A percentile compares a stretch with the other conserved stretches of the same genome.
These are phyloP conservation scores for Artomyces pyxidatus DNA, from an alignment of 768 basidiomycete genomes.

Conservation along the genomic window DNA sequence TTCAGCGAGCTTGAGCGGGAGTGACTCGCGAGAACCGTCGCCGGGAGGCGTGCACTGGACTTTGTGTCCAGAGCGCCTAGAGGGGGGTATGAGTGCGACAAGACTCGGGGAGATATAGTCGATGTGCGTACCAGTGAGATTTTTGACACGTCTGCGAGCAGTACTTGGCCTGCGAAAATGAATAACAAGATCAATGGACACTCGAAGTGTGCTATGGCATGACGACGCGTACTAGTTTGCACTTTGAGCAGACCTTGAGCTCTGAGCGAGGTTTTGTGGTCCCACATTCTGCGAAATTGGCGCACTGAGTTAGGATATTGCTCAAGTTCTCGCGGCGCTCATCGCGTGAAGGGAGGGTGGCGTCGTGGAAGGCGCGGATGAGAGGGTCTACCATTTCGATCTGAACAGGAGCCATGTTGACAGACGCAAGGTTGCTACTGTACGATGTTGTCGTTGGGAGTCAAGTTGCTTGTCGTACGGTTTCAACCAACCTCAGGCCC, in stretches of 20 bases:
- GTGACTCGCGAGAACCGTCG: background rate
- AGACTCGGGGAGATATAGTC: background rate
- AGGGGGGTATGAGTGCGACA: background rate
- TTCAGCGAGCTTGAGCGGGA: background rate
- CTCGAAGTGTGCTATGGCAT: background rate
- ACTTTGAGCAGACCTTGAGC: background rate
- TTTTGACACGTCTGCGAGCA: background rate
- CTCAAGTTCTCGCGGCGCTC: background rate
- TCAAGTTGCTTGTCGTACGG: too few relatives aligned
- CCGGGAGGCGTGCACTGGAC: background rate
- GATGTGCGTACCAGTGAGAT: background rate
- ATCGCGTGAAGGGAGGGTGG: background rate
- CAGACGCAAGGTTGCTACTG: too few relatives aligned
- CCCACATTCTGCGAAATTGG: background rate
- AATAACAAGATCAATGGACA: background rate
- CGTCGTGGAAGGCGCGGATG: background rate
- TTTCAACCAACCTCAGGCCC: too few relatives aligned
- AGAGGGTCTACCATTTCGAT: background rate
- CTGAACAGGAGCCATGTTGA: slow-evolving; percentile 3
- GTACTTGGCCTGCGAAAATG: background rate
- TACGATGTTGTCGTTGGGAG: too few relatives aligned
- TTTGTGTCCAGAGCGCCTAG: background rate
- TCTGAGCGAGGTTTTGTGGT: background rate
- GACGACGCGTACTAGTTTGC: background rate
- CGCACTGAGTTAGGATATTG: background rate